phyloP scores from a whole-genome alignment of 768 basidiomycete species.

The Podaxis sp. region DNA sequence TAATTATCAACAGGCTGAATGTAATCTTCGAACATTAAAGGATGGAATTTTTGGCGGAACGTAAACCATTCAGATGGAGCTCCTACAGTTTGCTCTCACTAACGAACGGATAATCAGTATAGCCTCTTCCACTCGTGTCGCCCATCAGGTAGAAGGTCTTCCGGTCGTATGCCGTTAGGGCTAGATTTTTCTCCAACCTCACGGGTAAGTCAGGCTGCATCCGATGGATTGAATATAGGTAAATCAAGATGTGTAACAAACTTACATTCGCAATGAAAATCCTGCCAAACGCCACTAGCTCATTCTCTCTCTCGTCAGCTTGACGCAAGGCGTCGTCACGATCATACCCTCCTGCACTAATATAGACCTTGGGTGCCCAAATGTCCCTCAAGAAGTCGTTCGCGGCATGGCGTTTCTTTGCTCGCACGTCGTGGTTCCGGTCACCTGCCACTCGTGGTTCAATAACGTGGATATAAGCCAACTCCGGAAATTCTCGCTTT shows the following conservation, averaged over 20 bases:
- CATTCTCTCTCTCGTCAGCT: conserved; percentile 29
- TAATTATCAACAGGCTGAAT: neutral
- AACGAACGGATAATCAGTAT: conserved; percentile 9
- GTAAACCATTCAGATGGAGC: neutral
- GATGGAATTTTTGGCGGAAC: neutral
- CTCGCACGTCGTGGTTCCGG: neutral
- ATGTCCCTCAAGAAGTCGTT: conserved; percentile 45
- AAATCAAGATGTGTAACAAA: neutral
- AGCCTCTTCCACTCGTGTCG: conserved; percentile 28
- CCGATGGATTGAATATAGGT: neutral
- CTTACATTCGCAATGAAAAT: conserved; percentile 31
- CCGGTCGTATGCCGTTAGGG: neutral
- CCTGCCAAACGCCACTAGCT: conserved; percentile 29
- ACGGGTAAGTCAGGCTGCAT: conserved; percentile 16
- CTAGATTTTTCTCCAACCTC: conserved; percentile 7
- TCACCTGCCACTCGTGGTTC: conserved; percentile 32
- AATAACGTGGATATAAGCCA: conserved; percentile 47
- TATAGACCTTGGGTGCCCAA: conserved; percentile 40
- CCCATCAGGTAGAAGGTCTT: neutral
- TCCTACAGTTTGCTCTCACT: neutral
- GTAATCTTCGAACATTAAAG: neutral
- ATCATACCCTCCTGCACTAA: conserved; percentile 45
- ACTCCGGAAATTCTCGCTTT: conserved; percentile 14
- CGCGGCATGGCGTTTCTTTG: conserved; percentile 19
- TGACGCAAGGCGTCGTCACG: conserved; percentile 34